Base-by-base conservation (phyloP, 2,329 filamentous ascomycete species). In the Tothia fuscella region DNA sequence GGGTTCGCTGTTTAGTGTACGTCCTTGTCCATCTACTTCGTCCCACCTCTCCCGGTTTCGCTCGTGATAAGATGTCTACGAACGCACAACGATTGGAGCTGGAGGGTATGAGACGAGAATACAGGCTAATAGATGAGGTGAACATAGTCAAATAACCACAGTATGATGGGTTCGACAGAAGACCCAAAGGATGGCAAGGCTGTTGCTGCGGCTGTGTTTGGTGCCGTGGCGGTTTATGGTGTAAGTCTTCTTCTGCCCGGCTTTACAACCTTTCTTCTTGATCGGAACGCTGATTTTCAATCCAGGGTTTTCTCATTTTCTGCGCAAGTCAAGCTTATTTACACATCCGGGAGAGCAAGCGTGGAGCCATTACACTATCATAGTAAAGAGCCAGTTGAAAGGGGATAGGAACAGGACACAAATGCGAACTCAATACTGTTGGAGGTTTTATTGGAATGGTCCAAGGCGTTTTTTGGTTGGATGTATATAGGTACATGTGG, bases 291-390 rank as follows among this genome's bases (percentile, higher is more conserved):
- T n/a, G n/a, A n/a, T n/a, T n/a, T n/a, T n/a, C n/a, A n/a, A n/a
- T n/a, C 53, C 50, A 93, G 88, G 78, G 72, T 14, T 96, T 96
- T 70, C 74, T 95, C 43, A 71, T 93, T 38, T 95, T 93, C 66
- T 96, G 89, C 64, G 83, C 81, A 44, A 76, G 88, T 51, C 89
- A 96, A 62, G 89, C 87, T 48, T 76, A 82, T 56, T 72, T 95
- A 47, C 87, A 96, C 63, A 65, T 85, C 53, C 80, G 86, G 61
- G 81, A 88, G 62, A 86, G 77, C 63, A 74, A 83, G 61, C 73
- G 82, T 58, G 88, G 88, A 49, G 82, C 85, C 47, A 94, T 94
- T 65, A 77, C 82, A 46, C 68, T 94, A 58, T 72, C 67, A 53
- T 76, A n/a, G n/a, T n/a, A n/a, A n/a, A n/a, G n/a, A n/a, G n/a